phyloP scores from a whole-genome alignment of 2,329 filamentous ascomycete genomes.

The Claviceps paspali region DNA sequence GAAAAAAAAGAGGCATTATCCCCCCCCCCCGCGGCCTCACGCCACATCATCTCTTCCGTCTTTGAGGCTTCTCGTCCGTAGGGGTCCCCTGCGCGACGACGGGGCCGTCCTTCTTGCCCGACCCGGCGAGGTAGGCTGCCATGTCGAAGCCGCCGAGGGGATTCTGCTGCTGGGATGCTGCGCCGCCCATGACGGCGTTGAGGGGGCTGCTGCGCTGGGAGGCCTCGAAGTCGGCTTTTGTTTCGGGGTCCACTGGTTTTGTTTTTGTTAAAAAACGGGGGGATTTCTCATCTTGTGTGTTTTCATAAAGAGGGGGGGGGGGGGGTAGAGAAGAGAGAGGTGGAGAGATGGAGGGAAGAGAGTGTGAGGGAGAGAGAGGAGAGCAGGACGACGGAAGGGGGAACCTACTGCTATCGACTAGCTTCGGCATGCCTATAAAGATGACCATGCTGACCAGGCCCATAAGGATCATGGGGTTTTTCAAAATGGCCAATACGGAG shows the following conservation, averaged over 20 bases:
- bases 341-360: not conserved
- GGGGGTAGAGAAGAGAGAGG: not conserved
- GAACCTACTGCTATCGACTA: constrained; percentile 87
- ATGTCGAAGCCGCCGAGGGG: constrained; percentile 44
- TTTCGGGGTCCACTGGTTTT: constrained; percentile 98
- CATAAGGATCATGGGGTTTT: constrained; percentile 95
- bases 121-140: constrained; percentile 47
- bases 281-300: too few relatives aligned
- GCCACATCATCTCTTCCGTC: too few relatives aligned
- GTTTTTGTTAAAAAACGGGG: too few relatives aligned
- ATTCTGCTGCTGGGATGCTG: constrained; percentile 16
- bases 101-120: constrained; percentile 29
- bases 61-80: too few relatives aligned
- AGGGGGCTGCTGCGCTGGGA: constrained; percentile 66
- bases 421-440: constrained; percentile 84
- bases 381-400: not conserved
- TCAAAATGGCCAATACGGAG: constrained; percentile 66
- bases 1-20: too few relatives aligned
- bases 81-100: too few relatives aligned
- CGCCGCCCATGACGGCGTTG: constrained; percentile 34
- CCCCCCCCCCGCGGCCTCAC: too few relatives aligned
- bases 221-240: constrained; percentile 81
- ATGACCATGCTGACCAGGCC: constrained; percentile 67
- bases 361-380: not conserved
- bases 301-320: not conserved